Evolutionary conservation across 2,329 filamentous ascomycete species (phyloP).

Genomic region (Keithomyces neogunnii): DNA sequence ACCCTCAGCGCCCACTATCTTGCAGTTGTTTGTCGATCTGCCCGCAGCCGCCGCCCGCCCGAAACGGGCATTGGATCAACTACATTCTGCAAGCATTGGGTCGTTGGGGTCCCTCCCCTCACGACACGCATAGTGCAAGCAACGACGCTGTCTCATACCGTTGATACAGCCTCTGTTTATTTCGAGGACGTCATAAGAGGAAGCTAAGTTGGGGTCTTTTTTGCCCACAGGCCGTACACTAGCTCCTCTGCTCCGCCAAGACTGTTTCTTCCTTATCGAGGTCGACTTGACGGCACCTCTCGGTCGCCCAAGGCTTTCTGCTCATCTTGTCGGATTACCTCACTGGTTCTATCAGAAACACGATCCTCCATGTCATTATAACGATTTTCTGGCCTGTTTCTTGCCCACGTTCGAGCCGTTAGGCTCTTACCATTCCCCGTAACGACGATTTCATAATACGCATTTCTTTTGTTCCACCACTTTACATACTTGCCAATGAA

Average conservation of each 20-base stretch:
- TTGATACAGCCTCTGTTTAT: too few relatives aligned
- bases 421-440: constrained; percentile 19
- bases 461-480: constrained; percentile 28
- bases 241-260: too few relatives aligned
- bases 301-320: constrained; percentile 12
- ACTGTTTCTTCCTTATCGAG: not conserved
- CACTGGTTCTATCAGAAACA: constrained; percentile 13
- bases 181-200: too few relatives aligned
- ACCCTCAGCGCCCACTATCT: not conserved
- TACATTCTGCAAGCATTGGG: constrained; percentile 10
- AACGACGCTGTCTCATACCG: too few relatives aligned
- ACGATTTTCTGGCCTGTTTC: constrained; percentile 29
- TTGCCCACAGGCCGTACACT: too few relatives aligned
- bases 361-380: constrained; percentile 35
- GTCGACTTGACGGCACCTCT: constrained; percentile 17
- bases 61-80: constrained; percentile 7
- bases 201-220: too few relatives aligned
- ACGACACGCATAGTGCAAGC: constrained; percentile 8
- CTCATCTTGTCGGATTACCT: constrained; percentile 4
- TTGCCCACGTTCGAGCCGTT: constrained; percentile 19
- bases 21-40: not conserved
- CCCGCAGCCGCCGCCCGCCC: not conserved
- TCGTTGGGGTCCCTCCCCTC: constrained; percentile 16
- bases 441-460: constrained; percentile 24
- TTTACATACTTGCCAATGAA: constrained; percentile 29